Evolutionary conservation across 2,329 filamentous ascomycete species (phyloP).

Genomic region (Alternaria arborescens): DNA sequence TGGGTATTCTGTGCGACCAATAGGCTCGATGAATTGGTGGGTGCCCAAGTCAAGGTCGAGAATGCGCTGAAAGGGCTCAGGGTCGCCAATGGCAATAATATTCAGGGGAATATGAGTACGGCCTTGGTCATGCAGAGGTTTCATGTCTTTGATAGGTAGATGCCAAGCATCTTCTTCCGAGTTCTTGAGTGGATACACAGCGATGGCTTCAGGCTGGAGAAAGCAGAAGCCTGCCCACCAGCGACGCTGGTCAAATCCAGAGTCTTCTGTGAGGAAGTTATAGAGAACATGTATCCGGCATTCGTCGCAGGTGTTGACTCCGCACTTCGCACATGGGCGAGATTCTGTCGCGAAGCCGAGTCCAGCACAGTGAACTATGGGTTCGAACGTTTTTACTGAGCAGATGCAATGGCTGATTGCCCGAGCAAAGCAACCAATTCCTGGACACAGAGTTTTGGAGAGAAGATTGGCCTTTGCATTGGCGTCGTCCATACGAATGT

Average conservation of each 20-base stretch:
- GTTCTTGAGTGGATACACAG: slow-evolving; percentile 26
- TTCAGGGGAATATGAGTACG: slow-evolving; percentile 31
- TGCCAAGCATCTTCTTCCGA: slow-evolving; percentile 14
- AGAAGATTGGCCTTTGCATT: slow-evolving; percentile 16
- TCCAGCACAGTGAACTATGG: slow-evolving; percentile 1
- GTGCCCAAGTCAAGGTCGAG: slow-evolving; percentile 32
- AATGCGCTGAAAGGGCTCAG: slow-evolving; percentile 30
- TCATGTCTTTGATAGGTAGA: slow-evolving; percentile 2
- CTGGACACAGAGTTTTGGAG: slow-evolving; percentile 21
- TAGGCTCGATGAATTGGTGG: slow-evolving; percentile 10
- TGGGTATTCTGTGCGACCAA: slow-evolving; percentile 22
- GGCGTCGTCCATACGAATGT: slow-evolving; percentile 16
- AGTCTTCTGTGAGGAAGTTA: slow-evolving; percentile 27
- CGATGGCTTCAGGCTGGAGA: slow-evolving; percentile 20
- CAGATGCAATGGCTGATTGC: slow-evolving; percentile 7
- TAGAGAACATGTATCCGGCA: slow-evolving; percentile 42
- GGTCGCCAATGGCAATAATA: slow-evolving; percentile 13
- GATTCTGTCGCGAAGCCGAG: slow-evolving; percentile 18
- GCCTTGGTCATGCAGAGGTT: slow-evolving; percentile 33
- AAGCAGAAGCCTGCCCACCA: slow-evolving; percentile 37
- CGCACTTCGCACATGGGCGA: slow-evolving; percentile 29
- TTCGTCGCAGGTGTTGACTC: slow-evolving; percentile 38
- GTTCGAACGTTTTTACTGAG: slow-evolving; percentile 7
- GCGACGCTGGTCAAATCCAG: slow-evolving; percentile 26
- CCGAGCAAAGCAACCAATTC: slow-evolving; percentile 5